Percentiles rank a stretch among this genome's conserved stretches.
Conservation (phyloP, 2,329 filamentous ascomycete genomes). For the Ophiostoma novo-ulmi region DNA sequence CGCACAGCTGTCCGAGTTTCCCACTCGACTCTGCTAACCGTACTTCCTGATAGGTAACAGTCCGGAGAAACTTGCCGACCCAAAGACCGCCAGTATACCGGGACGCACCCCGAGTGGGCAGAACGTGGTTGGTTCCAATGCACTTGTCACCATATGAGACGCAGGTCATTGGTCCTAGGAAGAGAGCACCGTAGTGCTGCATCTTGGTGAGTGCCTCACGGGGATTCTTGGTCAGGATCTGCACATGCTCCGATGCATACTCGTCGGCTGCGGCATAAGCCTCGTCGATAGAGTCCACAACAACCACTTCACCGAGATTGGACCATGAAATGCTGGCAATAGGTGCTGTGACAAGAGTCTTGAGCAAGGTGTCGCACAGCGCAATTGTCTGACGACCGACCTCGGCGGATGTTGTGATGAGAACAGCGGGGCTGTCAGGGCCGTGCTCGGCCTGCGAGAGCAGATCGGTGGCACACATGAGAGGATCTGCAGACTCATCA, state of each 20-base stretch:
- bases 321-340: constrained; percentile 43
- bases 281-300: constrained; percentile 41
- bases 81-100: constrained; percentile 50
- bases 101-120: constrained; percentile 45
- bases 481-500: constrained; percentile 44
- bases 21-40: constrained; percentile 41
- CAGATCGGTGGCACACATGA: constrained; percentile 43
- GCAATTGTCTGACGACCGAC: constrained; percentile 38
- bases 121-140: constrained; percentile 52
- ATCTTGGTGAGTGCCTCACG: constrained; percentile 47
- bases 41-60: constrained; percentile 51
- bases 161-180: constrained; percentile 49
- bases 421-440: constrained; percentile 46
- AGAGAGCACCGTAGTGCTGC: constrained; percentile 47
- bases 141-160: constrained; percentile 52
- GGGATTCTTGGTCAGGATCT: constrained; percentile 45
- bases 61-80: constrained; percentile 51
- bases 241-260: constrained; percentile 48
- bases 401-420: constrained; percentile 44
- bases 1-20: constrained; percentile 45
- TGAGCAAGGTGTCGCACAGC: constrained; percentile 37
- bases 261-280: constrained; percentile 42
- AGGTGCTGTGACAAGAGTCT: constrained; percentile 40
- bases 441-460: constrained; percentile 49
- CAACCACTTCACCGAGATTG: constrained; percentile 43